These are phyloP conservation scores for Phlyctochytrium bullatum DNA, from an alignment of 192 early-diverging fungal genomes.

Conservation along the genomic window DNA sequence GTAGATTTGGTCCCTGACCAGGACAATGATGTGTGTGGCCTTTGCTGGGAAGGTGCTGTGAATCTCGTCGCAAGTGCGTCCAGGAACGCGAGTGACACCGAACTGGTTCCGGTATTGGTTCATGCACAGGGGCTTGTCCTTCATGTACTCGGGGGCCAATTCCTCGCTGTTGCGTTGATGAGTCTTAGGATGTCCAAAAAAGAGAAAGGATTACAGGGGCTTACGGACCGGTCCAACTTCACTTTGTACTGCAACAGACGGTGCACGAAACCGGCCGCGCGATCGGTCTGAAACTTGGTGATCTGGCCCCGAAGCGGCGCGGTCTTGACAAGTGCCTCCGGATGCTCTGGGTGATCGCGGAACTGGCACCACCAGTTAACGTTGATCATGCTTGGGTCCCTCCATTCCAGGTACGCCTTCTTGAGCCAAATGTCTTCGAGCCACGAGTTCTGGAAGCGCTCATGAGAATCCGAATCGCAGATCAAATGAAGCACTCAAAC, in stretches of 20 bases:
- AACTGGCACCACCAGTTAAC: slow-evolving; percentile 59
- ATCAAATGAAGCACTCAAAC: neutral
- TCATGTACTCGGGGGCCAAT: slow-evolving; percentile 48
- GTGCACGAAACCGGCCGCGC: slow-evolving; percentile 50
- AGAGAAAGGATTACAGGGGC: neutral
- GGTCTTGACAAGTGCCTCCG: slow-evolving; percentile 16
- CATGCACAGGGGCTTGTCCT: slow-evolving; percentile 81
- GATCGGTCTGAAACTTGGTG: slow-evolving; percentile 45
- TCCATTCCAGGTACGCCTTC: slow-evolving; percentile 54
- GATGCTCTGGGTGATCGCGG: slow-evolving; percentile 42
- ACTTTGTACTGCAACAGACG: slow-evolving; percentile 49
- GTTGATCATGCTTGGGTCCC: slow-evolving; percentile 53
- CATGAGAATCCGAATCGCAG: neutral
- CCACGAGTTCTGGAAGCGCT: slow-evolving; percentile 66
- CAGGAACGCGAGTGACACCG: slow-evolving; percentile 76
- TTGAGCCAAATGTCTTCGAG: slow-evolving; percentile 73
- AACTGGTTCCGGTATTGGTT: slow-evolving; percentile 89
- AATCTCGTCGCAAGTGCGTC: slow-evolving; percentile 65
- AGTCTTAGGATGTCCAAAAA: neutral
- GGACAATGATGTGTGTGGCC: slow-evolving; percentile 79
- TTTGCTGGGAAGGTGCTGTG: slow-evolving; percentile 68
- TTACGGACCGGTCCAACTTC: slow-evolving; percentile 31
- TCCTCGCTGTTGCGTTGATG: slow-evolving; percentile 17
- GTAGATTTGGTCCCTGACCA: slow-evolving; percentile 83
- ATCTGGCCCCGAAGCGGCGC: slow-evolving; percentile 35